Conservation (phyloP, 176 grass and related monocot species). For the Oryza glumipatula region DNA sequence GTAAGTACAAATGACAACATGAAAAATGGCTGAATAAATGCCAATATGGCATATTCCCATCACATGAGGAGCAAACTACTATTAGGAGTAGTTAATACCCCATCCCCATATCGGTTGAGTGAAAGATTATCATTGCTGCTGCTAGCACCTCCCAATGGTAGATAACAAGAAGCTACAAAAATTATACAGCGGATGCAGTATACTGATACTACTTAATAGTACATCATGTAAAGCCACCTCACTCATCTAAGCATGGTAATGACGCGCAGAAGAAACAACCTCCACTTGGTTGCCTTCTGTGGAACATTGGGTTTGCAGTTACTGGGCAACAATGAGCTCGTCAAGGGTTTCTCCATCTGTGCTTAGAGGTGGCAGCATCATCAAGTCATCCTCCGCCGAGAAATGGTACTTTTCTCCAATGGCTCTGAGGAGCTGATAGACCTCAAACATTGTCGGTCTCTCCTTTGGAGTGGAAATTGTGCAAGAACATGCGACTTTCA, state of each 20-base stretch:
- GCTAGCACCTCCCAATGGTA: slow-evolving; percentile 37
- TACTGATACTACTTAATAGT: slow-evolving; percentile 22
- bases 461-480: slow-evolving; percentile 60
- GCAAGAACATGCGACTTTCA: slow-evolving; percentile 83
- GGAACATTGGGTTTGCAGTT: not conserved
- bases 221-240: slow-evolving; percentile 21
- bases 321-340: slow-evolving; percentile 81
- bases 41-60: slow-evolving; percentile 11
- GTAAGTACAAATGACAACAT: not conserved
- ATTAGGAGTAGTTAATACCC: not conserved
- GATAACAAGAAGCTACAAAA: slow-evolving; percentile 38
- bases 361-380: slow-evolving; percentile 61
- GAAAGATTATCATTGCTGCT: slow-evolving; percentile 39
- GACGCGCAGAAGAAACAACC: not conserved
- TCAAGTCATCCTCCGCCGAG: slow-evolving; percentile 56
- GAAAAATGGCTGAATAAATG: slow-evolving; percentile 6
- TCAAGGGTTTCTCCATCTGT: slow-evolving; percentile 57
- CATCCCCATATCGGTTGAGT: not conserved
- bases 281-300: slow-evolving; percentile 25
- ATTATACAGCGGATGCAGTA: slow-evolving; percentile 43
- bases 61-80: slow-evolving; percentile 17
- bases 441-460: slow-evolving; percentile 98
- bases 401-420: slow-evolving; percentile 89
- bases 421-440: slow-evolving; percentile 78
- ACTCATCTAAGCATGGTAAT: slow-evolving; percentile 37